Base-by-base conservation (phyloP, 306 rosid species). In the Leucaena leucocephala region DNA sequence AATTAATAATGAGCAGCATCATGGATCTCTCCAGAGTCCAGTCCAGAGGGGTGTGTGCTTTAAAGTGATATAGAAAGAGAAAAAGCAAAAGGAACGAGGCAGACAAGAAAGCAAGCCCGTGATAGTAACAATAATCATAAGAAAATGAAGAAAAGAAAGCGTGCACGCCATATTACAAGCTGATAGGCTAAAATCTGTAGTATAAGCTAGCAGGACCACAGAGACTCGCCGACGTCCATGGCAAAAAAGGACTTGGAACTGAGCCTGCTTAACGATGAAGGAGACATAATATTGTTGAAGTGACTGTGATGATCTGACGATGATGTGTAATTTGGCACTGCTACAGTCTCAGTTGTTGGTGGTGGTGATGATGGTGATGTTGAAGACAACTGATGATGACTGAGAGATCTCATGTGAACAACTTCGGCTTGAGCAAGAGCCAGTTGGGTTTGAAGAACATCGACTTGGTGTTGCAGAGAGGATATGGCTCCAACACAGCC, bases 181-280 rank as follows among this genome's bases (percentile, higher is more conserved):
- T 74, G 66, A 48, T 35, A 27, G 27, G 27, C 27, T 27, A 27
- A 27, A 0, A 27, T 27, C 27, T 27, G 1, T 27, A 27, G 27
- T 27, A 27, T 27, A 27, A 27, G 6, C 82, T 82, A 94, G 86
- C 86, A 90, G 33, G 96, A 94, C 97, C 96, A 89, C 81, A 94
- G 79, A 58, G 94, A 89, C 80, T 93, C 87, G 1, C 87, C 94
- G 74, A 86, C 83, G 82, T 86, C 96, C 88, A 89, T 85, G 59
- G 83, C 50, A 85, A 91, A 91, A 80, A 83, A 85, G 78, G 98
- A 91, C 88, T 89, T 90, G 87, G 90, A 50, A 34, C 69, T 59
- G 38, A 68, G 69, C 79, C 50, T 88, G 80, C 58, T 69, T 57
- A 76, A 68, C 13, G 77, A 80, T 33, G 66, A 67, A 16, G 77